Conservation (phyloP, 1,139 yeast species). For the Yamadazyma diospyri region DNA sequence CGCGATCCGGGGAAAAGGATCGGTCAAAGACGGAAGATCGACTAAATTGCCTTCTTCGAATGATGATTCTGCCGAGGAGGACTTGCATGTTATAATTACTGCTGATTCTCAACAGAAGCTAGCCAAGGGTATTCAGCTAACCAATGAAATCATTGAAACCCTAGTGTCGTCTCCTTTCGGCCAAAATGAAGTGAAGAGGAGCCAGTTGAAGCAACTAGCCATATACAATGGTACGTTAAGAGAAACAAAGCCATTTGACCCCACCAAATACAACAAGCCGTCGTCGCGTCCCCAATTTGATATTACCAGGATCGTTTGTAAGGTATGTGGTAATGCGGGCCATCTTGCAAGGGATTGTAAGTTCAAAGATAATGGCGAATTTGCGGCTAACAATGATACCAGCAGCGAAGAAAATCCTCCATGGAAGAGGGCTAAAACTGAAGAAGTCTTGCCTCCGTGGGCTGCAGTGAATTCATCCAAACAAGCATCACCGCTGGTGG, state of each 20-base stretch:
- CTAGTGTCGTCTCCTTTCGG: conserved; percentile 90
- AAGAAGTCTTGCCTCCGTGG: conserved; percentile 10
- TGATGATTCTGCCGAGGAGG: conserved; percentile 48
- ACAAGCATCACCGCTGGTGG: conserved; percentile 26
- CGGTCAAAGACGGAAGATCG: conserved; percentile 87
- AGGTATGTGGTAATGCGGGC: conserved; percentile 76
- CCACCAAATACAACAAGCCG: conserved; percentile 43
- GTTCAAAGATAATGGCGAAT: conserved; percentile 13
- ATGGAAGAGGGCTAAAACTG: conserved; percentile 15
- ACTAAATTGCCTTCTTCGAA: conserved; percentile 15
- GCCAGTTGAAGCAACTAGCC: conserved; percentile 89
- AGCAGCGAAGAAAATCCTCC: conserved; percentile 11
- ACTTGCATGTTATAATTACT: conserved; percentile 82
- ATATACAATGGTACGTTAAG: conserved; percentile 90
- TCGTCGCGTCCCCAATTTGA: conserved; percentile 37
- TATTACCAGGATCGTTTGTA: conserved; percentile 64
- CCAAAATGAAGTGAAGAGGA: conserved; percentile 86
- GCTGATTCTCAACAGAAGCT: conserved; percentile 81
- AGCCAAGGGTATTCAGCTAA: conserved; percentile 68
- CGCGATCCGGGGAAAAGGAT: conserved; percentile 90
- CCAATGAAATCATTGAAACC: conserved; percentile 74
- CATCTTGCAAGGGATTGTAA: conserved; percentile 89
- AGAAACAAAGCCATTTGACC: conserved; percentile 70
- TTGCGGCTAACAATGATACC: not conserved
- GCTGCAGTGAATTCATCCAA: conserved; percentile 14